Evolutionary conservation across 176 grass and related monocot species (phyloP), one percentile per base, ranked within the genome.

Genomic region (Leersia perrieri): DNA sequence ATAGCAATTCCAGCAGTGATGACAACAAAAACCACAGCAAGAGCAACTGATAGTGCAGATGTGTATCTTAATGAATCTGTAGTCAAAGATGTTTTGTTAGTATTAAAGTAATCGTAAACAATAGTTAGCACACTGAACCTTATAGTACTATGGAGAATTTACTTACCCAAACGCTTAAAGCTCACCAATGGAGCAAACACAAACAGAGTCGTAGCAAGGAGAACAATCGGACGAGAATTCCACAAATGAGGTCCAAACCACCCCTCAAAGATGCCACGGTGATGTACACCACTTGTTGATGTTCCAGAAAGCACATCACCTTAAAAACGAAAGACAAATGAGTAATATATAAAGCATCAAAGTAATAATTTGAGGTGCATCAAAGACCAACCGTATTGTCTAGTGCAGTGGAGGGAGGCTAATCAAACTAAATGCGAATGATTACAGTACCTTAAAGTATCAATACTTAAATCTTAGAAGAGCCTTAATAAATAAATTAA

Each of bases 271-370:
- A 98, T 80, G 27, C 95, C 92, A 57, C 33, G 82, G 79, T 98
- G 92, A 79, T 93, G 92, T 60, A 87, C 70, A 36, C 92, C 92
- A n/a, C 47, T 87, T 53, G 92, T 83, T 22, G 95, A 94, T 88
- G 92, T 98, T 83, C 95, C 95, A 9, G 95, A 98, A 18, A 98
- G 78, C 72, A 98, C 95, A 81, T 98, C 95, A 81, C 92, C 95
- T 97, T 29, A 27, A 61, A 34, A 39, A 38, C 51, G 33, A 61
- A 53, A 70, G 33, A 75, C 27, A 11, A 27, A 81, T 7, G 0
- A 9, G 55, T 57, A 57, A 57, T 1, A 1, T 23, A 57, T 22
- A 23, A 57, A 9, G 20, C 18, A 66, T 22, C 60, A 33, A 58
- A 74, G 23, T 32, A 60, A 7, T 60, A 44, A 3, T 79, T 68